phyloP scores from a whole-genome alignment of 2,329 filamentous ascomycete genomes.

The Nemania abortiva region DNA sequence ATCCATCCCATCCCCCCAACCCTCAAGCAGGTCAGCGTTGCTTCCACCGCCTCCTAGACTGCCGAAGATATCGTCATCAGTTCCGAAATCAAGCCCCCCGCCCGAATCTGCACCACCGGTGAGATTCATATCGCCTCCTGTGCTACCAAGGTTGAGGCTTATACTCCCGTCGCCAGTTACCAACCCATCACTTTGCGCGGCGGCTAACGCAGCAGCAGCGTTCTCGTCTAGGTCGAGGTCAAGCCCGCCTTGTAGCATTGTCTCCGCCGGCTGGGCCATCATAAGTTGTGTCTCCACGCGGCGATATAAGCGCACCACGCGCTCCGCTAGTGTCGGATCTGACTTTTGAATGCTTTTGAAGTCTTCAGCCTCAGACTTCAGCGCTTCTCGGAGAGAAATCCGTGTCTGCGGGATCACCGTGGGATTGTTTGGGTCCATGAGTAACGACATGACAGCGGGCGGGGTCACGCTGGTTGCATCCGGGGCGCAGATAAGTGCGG shows the following conservation, averaged over 20 bases:
- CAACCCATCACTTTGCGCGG: constrained; percentile 55
- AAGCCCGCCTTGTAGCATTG: constrained; percentile 60
- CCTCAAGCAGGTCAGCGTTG: constrained; percentile 47
- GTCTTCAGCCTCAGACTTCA: constrained; percentile 69
- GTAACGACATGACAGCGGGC: constrained; percentile 48
- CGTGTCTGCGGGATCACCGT: constrained; percentile 58
- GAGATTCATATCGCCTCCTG: constrained; percentile 47
- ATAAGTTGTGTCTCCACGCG: constrained; percentile 75
- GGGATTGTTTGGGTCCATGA: constrained; percentile 53
- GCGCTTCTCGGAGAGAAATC: constrained; percentile 69
- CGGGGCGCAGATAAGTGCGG: constrained; percentile 76
- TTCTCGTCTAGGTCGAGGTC: constrained; percentile 57
- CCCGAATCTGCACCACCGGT: constrained; percentile 52
- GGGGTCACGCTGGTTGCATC: constrained; percentile 62
- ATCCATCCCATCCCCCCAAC: constrained; percentile 49
- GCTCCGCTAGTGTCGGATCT: constrained; percentile 70
- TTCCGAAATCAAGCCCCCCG: constrained; percentile 55
- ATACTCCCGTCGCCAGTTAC: constrained; percentile 55
- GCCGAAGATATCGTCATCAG: constrained; percentile 60
- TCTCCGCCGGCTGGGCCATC: constrained; percentile 51
- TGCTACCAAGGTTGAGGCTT: constrained; percentile 55
- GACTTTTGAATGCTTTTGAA: constrained; percentile 67
- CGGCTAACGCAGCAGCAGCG: constrained; percentile 55
- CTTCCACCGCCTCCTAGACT: constrained; percentile 46
- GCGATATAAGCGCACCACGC: constrained; percentile 71